Evolutionary conservation across 108 stramenopile genomes (phyloP), one percentile per base, ranked within the genome.

Genomic region (Cyclostephanos tholiformis): DNA sequence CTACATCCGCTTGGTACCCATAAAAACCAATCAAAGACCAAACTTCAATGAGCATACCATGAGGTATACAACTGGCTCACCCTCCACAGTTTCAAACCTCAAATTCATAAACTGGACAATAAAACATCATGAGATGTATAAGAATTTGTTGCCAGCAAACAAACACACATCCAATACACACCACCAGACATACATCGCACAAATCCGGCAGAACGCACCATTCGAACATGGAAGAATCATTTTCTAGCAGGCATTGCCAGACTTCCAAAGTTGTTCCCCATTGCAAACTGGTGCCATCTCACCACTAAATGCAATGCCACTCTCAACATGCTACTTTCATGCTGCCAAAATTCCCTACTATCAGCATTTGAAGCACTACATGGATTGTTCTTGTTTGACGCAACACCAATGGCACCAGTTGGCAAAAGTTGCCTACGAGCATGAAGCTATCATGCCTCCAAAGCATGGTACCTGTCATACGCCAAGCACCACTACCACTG

Each of bases 191-290:
- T n/a, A n/a, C 82, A 86, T 71, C 55, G 82, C 0, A 50, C 61
- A 43, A 86, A 86, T 65, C 62, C 63, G 20, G 73, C 74, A 46
- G 78, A 79, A 75, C 29, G 79, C 0, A 74, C 78, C 19, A 80
- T 84, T 41, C 64, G 67, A 9, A 80, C 64, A 2, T 72, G 79
- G 76, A 39, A 74, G 63, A 53, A 69, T 65, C 74, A 79, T 51
- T 71, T 71, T 53, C 20, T 72, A 0, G 70, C 73, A 0, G 48
- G 30, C 30, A 56, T 4, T n/a, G n/a, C n/a, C n/a, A n/a, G n/a
- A n/a, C n/a, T n/a, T n/a, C n/a, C n/a, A n/a, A n/a, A n/a, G n/a
- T 39, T 50, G 0, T 86, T 84, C 43, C 79, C 71, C 26, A 36
- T 82, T 6, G 43, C 50, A 9, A 49, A 74, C 6, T 81, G 79